A percentile compares a stretch with the other conserved stretches of the same genome.
phyloP scores from a whole-genome alignment of 2,329 filamentous ascomycete genomes.

The Fusarium humuli region DNA sequence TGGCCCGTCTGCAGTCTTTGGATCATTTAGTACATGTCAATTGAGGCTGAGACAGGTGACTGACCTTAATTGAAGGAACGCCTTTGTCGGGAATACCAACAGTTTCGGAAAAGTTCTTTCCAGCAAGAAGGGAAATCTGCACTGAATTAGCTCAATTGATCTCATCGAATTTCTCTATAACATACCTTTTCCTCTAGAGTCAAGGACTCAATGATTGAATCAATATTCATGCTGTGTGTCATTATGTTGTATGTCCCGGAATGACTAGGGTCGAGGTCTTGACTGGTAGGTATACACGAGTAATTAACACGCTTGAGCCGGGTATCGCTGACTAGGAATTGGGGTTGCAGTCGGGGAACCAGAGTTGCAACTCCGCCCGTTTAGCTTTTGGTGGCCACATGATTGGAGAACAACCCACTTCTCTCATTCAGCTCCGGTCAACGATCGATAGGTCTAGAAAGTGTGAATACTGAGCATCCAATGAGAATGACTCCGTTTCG shows the following conservation, averaged over 20 bases:
- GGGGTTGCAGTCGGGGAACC: background rate
- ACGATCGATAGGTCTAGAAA: background rate
- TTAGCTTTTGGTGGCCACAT: background rate
- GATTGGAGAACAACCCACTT: background rate
- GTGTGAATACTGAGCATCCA: background rate
- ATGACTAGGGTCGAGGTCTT: background rate
- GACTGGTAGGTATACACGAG: background rate
- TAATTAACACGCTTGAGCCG: background rate
- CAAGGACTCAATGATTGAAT: constrained; percentile 22
- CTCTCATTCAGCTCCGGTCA: background rate
- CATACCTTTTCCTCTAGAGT: constrained; percentile 40
- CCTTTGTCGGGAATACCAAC: constrained; percentile 30
- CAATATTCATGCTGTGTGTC: constrained; percentile 11
- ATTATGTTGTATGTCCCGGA: constrained; percentile 2
- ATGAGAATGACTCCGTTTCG: background rate
- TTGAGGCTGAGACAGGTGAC: fast-evolving
- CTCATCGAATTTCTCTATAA: fast-evolving
- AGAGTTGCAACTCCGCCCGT: background rate
- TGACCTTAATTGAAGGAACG: constrained; percentile 39
- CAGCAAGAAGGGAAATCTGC: constrained; percentile 41
- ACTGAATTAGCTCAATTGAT: background rate
- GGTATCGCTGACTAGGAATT: background rate
- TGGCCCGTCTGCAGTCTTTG: constrained; percentile 48
- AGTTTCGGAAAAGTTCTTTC: constrained; percentile 43
- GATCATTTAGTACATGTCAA: background rate